Conservation (phyloP, 2,329 filamentous ascomycete genomes). For the Alternaria ethzedia region DNA sequence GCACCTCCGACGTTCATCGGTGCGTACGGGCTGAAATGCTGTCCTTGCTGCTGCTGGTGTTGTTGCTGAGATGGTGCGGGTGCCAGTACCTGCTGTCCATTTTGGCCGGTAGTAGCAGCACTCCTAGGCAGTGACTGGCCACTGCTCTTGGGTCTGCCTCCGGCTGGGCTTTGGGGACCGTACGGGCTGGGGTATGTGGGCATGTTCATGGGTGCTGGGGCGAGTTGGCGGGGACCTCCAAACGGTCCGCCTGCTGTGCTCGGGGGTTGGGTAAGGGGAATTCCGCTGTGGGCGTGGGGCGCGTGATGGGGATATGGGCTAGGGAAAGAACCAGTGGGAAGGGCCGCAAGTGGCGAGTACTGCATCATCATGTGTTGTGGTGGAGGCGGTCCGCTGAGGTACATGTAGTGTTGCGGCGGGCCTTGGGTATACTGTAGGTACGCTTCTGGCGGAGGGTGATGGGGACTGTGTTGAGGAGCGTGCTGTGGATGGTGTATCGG, state of each 20-base stretch:
- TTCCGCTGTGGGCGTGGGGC: conserved; percentile 17
- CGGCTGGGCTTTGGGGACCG: conserved; percentile 32
- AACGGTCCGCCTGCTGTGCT: conserved; percentile 12
- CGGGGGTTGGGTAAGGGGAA: conserved; percentile 15
- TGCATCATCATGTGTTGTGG: conserved; percentile 36
- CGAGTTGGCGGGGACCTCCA: conserved; percentile 27
- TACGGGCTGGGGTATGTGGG: conserved; percentile 39
- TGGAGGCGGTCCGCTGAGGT: conserved; percentile 22
- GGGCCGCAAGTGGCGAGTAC: conserved; percentile 35
- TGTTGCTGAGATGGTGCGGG: conserved; percentile 35
- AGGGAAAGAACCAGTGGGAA: conserved; percentile 28
- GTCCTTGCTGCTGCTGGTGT: conserved; percentile 1
- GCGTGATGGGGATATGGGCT: conserved; percentile 11
- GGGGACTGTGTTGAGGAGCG: conserved; percentile 19
- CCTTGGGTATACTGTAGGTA: conserved; percentile 24
- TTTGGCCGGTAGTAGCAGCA: conserved; percentile 12
- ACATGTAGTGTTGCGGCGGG: conserved; percentile 29
- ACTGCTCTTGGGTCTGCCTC: conserved; percentile 30
- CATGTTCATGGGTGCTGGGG: conserved; percentile 31
- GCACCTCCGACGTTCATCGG: conserved; percentile 21
- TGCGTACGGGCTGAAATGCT: conserved; percentile 36
- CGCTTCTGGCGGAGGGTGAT: conserved; percentile 27
- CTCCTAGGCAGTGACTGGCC: conserved; percentile 18
- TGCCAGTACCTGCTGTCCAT: conserved; percentile 35
- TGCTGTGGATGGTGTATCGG: conserved; percentile 20